Base-by-base conservation (phyloP, 371 early-diverging fungal species). In the Mucor piriformis region DNA sequence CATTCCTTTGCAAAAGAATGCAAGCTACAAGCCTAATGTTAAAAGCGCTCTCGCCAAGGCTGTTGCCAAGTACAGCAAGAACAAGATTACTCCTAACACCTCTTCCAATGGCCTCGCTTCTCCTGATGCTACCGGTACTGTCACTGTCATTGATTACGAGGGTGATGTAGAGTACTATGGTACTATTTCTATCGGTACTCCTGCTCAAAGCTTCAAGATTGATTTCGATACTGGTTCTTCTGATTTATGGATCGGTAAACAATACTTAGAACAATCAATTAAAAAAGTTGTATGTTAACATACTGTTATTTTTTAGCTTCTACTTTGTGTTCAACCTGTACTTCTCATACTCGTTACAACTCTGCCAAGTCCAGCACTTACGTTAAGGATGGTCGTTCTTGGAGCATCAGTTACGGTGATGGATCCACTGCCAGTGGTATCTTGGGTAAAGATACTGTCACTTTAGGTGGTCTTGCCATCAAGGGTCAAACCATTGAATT, bases 171-270 rank as follows among this genome's bases (percentile, higher is more conserved):
- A 82, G 63, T 87, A 87, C 70, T 84, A 82, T 46, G 87, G 85
- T 46, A 61, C 48, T 7, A 65, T 87, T 35, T 25, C 63, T 4
- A 60, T 91, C 13, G 91, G 91, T 11, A 85, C 89, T 15, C 91
- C 91, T 10, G 69, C 79, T 3, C 83, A 89, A 61, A 60, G 25
- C 13, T 72, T 90, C 68, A 75, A 80, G 58, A 76, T 92, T 13
- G 72, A 88, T 35, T 86, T 91, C 57, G 91, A 91, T 61, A 91
- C 91, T 6, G 89, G 90, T 0, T 90, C 90, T 3, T 73, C 83
- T 43, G 79, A 88, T 52, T 64, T 88, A 50, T 89, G 90, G 90
- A 56, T 87, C 50, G 63, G 68, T 60, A 68, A 63, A 35, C 33
- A n/a, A n/a, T n/a, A n/a, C n/a, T n/a, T n/a, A n/a, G n/a, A n/a